Evolutionary conservation across 129 eudicot genomes (phyloP).

Genomic region (Pulicaria dysenterica): DNA sequence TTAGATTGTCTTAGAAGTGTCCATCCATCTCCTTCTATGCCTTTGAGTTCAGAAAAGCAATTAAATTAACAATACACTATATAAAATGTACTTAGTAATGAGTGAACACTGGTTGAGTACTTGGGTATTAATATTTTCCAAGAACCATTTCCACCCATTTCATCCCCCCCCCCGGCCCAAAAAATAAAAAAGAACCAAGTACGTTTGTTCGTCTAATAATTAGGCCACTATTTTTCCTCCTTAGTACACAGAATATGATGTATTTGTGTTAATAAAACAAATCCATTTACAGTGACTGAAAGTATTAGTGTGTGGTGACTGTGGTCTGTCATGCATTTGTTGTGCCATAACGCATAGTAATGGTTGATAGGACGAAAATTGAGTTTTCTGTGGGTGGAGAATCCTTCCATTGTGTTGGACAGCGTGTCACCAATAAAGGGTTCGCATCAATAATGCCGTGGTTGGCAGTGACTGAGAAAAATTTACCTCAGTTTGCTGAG

Average conservation of each 20-base stretch:
- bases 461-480: conserved; percentile 81
- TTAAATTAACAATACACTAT: neutral
- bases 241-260: neutral
- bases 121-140: neutral
- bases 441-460: conserved; percentile 90
- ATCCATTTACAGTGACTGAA: conserved; percentile 1
- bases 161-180: neutral
- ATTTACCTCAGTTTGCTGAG: conserved; percentile 63
- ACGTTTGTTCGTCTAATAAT: neutral
- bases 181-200: neutral
- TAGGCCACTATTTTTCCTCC: neutral
- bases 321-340: neutral
- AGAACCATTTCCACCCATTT: neutral
- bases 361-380: conserved; percentile 59
- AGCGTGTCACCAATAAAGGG: conserved; percentile 65
- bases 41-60: conserved; percentile 12
- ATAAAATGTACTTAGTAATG: neutral
- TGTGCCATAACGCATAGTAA: neutral
- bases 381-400: conserved; percentile 78
- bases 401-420: conserved; percentile 68
- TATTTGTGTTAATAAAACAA: neutral
- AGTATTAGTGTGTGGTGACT: neutral
- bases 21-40: neutral
- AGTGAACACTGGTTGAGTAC: neutral
- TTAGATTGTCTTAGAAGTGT: neutral